Base-by-base conservation (phyloP, 2,329 filamentous ascomycete species). In the Claviceps fusiformis region DNA sequence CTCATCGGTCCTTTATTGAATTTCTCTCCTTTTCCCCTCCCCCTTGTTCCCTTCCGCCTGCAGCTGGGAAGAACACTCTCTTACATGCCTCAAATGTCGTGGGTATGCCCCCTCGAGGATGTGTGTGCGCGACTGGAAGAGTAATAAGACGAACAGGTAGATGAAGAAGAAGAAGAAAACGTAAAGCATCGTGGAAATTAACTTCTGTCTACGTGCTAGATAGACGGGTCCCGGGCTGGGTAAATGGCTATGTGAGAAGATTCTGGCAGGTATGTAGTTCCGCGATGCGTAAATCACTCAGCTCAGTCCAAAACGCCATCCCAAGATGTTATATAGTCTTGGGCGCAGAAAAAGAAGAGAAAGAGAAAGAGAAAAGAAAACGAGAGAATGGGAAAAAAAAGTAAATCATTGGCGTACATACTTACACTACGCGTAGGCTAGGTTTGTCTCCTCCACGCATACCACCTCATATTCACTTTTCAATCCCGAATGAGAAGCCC, bases 211-310 rank as follows among this genome's bases (percentile, higher is more conserved):
- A 7, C 17, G 7, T 62, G 13, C 24, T 33, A 96, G 92, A 97
- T 67, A 80, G 82, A 62, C 80, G 90, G 56, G 75, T 97, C 33
- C 88, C 90, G 2, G 93, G 92, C 50, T 96, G 89, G 75, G 90
- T 97, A 27, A 87, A 84, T 62, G 90, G 91, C 62, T 98, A 96
- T 68, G 91, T 98, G 45, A 84, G 93, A 56, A 81, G 93, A 43
- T 97, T 98, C 71, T 98, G 93, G 93, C 93, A 98, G 83, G 92
- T 95, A 77, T 63, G 86, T 47, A 5, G 31, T 39, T 17, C 7
- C 4, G 7, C 19, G 8, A 24, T n/a, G 29, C 29, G 24, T n/a
- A 33, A 24, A n/a, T 33, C 24, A n/a, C 17, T 3, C 9, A 15
- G 41, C 9, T 8, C 27, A 31, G 11, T 29, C 15, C 11, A 2